Evolutionary conservation across 257 asterid species (phyloP), one percentile per base, ranked within the genome.

Genomic region (Henckelia pumila): DNA sequence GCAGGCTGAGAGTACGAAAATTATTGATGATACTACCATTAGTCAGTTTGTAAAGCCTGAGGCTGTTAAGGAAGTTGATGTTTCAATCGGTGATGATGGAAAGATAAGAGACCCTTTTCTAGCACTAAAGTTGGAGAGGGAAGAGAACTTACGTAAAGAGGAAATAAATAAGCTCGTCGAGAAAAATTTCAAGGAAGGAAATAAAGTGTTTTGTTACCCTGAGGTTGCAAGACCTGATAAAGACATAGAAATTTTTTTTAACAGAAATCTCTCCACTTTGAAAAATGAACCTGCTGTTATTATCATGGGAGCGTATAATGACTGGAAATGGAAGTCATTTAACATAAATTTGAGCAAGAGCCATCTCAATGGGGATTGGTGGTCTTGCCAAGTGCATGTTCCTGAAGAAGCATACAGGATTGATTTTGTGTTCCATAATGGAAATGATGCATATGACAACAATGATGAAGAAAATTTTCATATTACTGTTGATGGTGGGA

Each of bases 301-400:
- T 66, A 87, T 94, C 75, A 91, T 84, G 95, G 99, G 99, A 70
- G 97, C 86, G 61, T 94, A 83, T 70, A 94, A 94, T 70, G 90
- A 78, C 77, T 94, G 96, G 97, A 79, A 78, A 71, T 94, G 96
- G 96, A 88, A 80, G 79, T 85, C 93, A 53, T 94, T 94, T 76
- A 76, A 87, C 37, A 49, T 69, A 61, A 88, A 85, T 61, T 78
- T 94, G 88, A 84, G 75, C 69, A 84, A 85, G 88, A 76, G 82
- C 80, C 64, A 77, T 72, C 83, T 94, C 20, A 79, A 60, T 64
- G 95, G 96, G 68, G 99, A 91, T 77, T 94, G 96, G 99, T 94
- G 97, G 96, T 80, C 85, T 73, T 91, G 97, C 84, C 82, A 59
- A 77, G 44, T 94, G 70, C 85, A 84, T 78, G 89, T 94, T 78